These are phyloP conservation scores for Pythium myriotylum DNA, from an alignment of 352 stramenopile species.

Conservation along the genomic window DNA sequence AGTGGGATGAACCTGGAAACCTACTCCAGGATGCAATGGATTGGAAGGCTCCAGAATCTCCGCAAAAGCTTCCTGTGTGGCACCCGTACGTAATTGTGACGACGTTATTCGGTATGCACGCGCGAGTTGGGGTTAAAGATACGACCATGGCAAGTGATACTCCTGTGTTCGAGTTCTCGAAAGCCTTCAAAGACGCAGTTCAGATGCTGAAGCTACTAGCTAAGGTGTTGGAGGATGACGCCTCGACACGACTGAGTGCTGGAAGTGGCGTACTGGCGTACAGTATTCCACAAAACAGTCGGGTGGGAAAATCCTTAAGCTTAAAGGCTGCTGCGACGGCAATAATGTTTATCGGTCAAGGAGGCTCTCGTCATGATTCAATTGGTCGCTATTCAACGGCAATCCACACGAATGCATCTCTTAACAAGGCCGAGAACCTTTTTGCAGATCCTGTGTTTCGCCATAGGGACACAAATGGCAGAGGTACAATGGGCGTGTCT, in stretches of 20 bases:
- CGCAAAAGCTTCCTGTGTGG: constrained; percentile 82
- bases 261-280: constrained; percentile 65
- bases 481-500: not conserved
- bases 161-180: constrained; percentile 64
- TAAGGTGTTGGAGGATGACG: constrained; percentile 70
- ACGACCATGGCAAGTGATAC: constrained; percentile 69
- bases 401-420: constrained; percentile 55
- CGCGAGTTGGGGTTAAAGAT: constrained; percentile 77
- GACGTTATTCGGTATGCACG: constrained; percentile 85
- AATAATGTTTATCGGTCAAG: constrained; percentile 21
- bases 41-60: constrained; percentile 69
- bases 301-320: constrained; percentile 2
- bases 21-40: constrained; percentile 75
- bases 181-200: constrained; percentile 76
- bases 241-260: constrained; percentile 60
- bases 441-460: constrained; percentile 35
- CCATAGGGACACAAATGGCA: not conserved
- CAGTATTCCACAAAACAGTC: constrained; percentile 25
- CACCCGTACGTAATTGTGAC: constrained; percentile 84
- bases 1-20: constrained; percentile 80
- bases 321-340: constrained; percentile 4
- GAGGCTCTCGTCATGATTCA: constrained; percentile 36
- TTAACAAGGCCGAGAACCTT: constrained; percentile 77
- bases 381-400: constrained; percentile 76
- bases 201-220: constrained; percentile 84